Conservation (phyloP, 805 yeast species). For the Yarrowia deformans region DNA sequence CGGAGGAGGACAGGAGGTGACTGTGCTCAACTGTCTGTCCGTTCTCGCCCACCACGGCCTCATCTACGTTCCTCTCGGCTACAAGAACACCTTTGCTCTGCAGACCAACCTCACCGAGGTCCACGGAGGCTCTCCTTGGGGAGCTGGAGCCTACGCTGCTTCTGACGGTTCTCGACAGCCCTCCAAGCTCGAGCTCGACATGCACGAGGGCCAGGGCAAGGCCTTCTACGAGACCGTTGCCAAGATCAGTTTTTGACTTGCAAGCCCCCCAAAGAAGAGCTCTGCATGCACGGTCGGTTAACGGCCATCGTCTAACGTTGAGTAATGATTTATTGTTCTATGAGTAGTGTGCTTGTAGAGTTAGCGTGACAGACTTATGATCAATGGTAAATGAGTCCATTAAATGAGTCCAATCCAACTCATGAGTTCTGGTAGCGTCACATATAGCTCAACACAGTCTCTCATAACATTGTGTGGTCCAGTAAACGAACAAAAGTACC, state of each 20-base stretch:
- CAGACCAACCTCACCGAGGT: constrained; percentile 66
- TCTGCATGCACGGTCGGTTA: no score
- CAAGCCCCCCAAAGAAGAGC: no score
- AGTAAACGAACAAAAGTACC: no score
- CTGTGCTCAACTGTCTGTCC: constrained; percentile 64
- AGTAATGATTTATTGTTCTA: no score
- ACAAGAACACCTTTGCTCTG: constrained; percentile 62
- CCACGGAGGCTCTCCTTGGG: constrained; percentile 88
- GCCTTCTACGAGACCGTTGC: constrained; percentile 60
- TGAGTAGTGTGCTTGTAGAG: no score
- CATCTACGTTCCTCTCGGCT: constrained; percentile 79
- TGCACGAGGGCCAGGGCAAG: constrained; percentile 74
- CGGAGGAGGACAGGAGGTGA: constrained; percentile 82
- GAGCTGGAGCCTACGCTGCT: constrained; percentile 81
- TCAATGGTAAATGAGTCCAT: no score
- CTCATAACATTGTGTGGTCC: no score
- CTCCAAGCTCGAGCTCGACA: constrained; percentile 64
- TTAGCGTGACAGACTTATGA: no score
- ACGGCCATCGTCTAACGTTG: no score
- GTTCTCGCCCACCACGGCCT: constrained; percentile 78
- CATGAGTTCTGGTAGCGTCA: no score
- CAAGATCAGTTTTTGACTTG: constrained; percentile 12
- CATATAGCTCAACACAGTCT: no score
- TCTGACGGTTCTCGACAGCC: constrained; percentile 78
- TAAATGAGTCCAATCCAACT: no score